Conservation (phyloP, 192 early-diverging fungal species). For the Coemansia asiatica region DNA sequence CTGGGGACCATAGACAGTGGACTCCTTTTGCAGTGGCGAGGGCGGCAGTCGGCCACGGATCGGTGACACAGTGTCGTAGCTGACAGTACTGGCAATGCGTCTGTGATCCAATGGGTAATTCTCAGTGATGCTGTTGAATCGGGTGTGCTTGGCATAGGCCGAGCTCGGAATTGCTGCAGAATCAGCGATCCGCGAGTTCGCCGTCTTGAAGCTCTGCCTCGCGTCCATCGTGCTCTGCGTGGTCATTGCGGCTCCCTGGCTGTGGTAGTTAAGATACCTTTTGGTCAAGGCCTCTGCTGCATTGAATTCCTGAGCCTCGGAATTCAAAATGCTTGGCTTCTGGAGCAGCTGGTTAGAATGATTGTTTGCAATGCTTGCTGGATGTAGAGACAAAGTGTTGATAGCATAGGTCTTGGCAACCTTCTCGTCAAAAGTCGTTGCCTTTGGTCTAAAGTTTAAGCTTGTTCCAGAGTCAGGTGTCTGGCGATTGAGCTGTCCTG, state of each 20-base stretch:
- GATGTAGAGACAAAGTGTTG: conserved; percentile 6
- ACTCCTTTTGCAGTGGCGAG: conserved; percentile 4
- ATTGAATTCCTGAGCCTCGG: background rate
- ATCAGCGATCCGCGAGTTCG: background rate
- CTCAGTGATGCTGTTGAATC: background rate
- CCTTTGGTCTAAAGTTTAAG: conserved; percentile 17
- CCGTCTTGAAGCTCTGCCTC: background rate
- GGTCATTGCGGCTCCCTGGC: background rate
- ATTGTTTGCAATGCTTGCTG: background rate
- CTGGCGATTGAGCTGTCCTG: background rate
- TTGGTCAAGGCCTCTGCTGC: conserved; percentile 4
- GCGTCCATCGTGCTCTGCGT: background rate
- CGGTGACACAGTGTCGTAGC: conserved; percentile 7
- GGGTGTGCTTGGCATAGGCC: background rate
- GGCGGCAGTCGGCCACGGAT: background rate
- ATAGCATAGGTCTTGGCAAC: background rate
- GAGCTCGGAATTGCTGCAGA: background rate
- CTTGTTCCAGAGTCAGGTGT: conserved; percentile 41
- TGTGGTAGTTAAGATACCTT: conserved; percentile 14
- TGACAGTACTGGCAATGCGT: background rate
- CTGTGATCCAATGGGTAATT: background rate
- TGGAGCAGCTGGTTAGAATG: background rate
- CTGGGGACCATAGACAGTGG: background rate
- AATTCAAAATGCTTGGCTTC: background rate
- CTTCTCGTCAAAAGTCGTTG: background rate